A percentile compares a stretch with the other conserved stretches of the same genome.
Evolutionary conservation across 192 early-diverging fungal species (phyloP).

Genomic region (Backusella tarrabulga): DNA sequence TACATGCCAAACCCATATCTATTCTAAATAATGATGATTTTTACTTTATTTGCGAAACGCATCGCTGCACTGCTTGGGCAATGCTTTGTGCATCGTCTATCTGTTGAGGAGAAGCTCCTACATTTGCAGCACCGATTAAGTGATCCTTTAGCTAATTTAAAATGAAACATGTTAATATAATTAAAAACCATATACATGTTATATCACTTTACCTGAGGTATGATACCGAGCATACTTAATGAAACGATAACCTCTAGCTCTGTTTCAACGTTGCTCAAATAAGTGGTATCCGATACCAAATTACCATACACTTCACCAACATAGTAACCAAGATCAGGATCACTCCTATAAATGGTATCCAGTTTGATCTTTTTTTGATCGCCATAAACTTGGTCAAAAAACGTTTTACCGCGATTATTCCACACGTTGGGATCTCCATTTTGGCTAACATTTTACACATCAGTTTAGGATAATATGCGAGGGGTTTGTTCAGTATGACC

Average conservation of each 20-base stretch:
- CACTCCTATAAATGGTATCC: background rate
- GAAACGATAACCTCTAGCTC: conserved; percentile 6
- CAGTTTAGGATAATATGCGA: background rate
- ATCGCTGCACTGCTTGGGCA: background rate
- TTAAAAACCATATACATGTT: background rate
- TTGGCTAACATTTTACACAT: background rate
- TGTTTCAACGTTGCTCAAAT: conserved; percentile 13
- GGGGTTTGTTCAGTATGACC: background rate
- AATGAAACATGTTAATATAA: background rate
- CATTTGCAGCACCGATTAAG: conserved; percentile 17
- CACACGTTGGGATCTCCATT: background rate
- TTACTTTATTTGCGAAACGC: conserved; percentile 3
- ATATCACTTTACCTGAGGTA: conserved; percentile 14
- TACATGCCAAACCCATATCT: background rate
- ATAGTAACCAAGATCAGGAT: background rate
- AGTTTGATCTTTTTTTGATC: background rate
- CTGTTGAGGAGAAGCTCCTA: conserved; percentile 19
- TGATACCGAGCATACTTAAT: background rate
- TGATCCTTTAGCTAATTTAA: conserved; percentile 19
- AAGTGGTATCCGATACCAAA: conserved; percentile 12
- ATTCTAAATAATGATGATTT: background rate
- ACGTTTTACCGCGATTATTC: background rate
- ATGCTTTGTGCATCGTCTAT: conserved; percentile 12
- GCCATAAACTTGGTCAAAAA: background rate
- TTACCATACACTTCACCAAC: conserved; percentile 23